Percentiles rank a stretch among this genome's conserved stretches.
phyloP scores from a whole-genome alignment of 2,329 filamentous ascomycete species.

The Claviceps purpurea region DNA sequence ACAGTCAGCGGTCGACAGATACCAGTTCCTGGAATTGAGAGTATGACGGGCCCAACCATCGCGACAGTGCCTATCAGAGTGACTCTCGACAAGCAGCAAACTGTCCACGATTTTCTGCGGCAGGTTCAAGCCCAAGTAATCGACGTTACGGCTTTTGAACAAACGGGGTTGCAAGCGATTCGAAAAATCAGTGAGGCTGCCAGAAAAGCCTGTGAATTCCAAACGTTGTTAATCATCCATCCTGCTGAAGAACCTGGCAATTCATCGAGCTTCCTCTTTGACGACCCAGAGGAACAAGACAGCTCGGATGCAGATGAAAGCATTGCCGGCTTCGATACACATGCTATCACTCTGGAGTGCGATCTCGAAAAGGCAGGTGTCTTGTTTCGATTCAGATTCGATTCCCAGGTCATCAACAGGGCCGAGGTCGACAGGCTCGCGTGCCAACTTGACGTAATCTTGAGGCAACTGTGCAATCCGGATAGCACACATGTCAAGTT shows the following conservation, averaged over 20 bases:
- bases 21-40: slow-evolving; percentile 12
- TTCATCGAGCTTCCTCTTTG: neutral
- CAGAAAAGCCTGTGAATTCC: slow-evolving; percentile 2
- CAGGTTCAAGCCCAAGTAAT: slow-evolving; percentile 9
- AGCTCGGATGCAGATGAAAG: neutral
- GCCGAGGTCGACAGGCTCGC: neutral
- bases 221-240: slow-evolving; percentile 9
- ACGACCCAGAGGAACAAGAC: neutral
- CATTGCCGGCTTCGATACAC: slow-evolving; percentile 1
- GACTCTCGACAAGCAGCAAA: slow-evolving; percentile 14
- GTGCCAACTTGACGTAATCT: neutral
- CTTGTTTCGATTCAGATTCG: slow-evolving; percentile 1
- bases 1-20: slow-evolving; percentile 14
- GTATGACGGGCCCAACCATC: slow-evolving; percentile 16
- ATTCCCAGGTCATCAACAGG: slow-evolving; percentile 1
- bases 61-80: slow-evolving; percentile 14
- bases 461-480: neutral
- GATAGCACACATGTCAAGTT: neutral
- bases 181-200: neutral
- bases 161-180: slow-evolving; percentile 2
- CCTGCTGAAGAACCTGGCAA: slow-evolving; percentile 2
- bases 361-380: neutral
- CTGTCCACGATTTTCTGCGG: slow-evolving; percentile 27
- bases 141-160: slow-evolving; percentile 3
- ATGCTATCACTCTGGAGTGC: slow-evolving; percentile 2